Conservation (phyloP, 1,284 basidiomycete genomes). For the Clitocybe nebularis region DNA sequence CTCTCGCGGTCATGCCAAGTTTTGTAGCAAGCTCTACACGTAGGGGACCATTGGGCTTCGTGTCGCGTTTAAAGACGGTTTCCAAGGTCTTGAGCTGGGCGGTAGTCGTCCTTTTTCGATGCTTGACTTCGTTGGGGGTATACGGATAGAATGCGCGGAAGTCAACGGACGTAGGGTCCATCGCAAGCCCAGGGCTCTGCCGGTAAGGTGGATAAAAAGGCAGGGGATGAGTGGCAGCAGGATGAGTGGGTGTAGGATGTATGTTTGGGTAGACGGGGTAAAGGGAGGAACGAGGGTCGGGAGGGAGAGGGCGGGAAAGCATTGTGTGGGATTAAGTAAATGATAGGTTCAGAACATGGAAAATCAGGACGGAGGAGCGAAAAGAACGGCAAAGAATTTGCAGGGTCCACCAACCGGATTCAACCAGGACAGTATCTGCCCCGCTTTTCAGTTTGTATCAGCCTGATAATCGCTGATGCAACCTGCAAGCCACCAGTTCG, state of each 20-base stretch:
- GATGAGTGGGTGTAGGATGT: slow-evolving; percentile 17
- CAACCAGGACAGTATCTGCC: slow-evolving; percentile 23
- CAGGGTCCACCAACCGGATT: background rate
- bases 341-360: slow-evolving; percentile 21
- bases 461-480: background rate
- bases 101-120: slow-evolving; percentile 80
- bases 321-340: slow-evolving; percentile 24
- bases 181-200: slow-evolving; percentile 22
- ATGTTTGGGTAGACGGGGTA: slow-evolving; percentile 1
- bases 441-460: slow-evolving; percentile 4
- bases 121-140: slow-evolving; percentile 87
- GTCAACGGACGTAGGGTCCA: slow-evolving; percentile 60
- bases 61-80: slow-evolving; percentile 78
- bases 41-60: slow-evolving; percentile 82
- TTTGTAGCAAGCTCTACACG: slow-evolving; percentile 77
- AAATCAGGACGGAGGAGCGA: slow-evolving; percentile 22
- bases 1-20: slow-evolving; percentile 88
- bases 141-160: slow-evolving; percentile 79
- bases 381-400: slow-evolving; percentile 25
- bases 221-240: slow-evolving; percentile 21
- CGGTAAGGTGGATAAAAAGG: slow-evolving; percentile 19
- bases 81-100: slow-evolving; percentile 86
- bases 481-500: slow-evolving; percentile 3
- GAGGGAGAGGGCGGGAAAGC: slow-evolving; percentile 22
- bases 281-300: slow-evolving; percentile 22